Base-by-base conservation (phyloP, 1,139 yeast genomes). In the Sugiyamaella sp. region DNA sequence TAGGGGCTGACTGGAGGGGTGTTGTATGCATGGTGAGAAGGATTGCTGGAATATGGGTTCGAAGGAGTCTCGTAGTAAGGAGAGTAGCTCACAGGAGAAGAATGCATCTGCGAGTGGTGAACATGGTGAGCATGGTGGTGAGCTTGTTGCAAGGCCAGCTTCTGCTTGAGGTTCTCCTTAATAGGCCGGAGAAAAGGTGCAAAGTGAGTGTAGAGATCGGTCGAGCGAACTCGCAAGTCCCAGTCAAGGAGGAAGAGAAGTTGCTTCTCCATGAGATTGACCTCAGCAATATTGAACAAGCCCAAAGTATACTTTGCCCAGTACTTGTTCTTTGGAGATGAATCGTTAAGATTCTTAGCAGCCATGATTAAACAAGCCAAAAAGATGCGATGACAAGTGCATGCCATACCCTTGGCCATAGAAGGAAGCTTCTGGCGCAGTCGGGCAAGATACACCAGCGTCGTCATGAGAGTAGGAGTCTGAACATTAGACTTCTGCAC, bases 271-370 rank as follows among this genome's bases (percentile, higher is more conserved):
- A 95, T 89, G 67, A 90, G 82, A 71, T 93, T 93, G 55, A 93
- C 91, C 66, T 93, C 98, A 25, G 78, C 79, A 48, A 87, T 74
- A 22, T 83, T 70, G 61, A 93, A 79, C 54, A 93, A 75, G 1
- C 97, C 97, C 68, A 85, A 83, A 12, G 98, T 89, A 74, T 90
- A 91, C 57, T 81, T 79, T 14, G 96, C 86, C 99, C 99, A 93
- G 75, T 91, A 97, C 73, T 86, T 90, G 73, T 93, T 93, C 70
- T 91, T 80, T 49, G 98, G 99, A 16, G 95, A 85, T 2, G 96
- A 85, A 73, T 93, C 99, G 71, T 93, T 93, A 60, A 91, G 80
- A 60, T 85, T 85, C 74, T 93, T 93, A 21, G 98, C 97, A 38
- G 96, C 87, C 57, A 93, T 75, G 51, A 93, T 88, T 58, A 93